A percentile compares a stretch with the other conserved stretches of the same genome.
Evolutionary conservation across 148 eudicot species (phyloP).

Genomic region (Agrostemma githago): DNA sequence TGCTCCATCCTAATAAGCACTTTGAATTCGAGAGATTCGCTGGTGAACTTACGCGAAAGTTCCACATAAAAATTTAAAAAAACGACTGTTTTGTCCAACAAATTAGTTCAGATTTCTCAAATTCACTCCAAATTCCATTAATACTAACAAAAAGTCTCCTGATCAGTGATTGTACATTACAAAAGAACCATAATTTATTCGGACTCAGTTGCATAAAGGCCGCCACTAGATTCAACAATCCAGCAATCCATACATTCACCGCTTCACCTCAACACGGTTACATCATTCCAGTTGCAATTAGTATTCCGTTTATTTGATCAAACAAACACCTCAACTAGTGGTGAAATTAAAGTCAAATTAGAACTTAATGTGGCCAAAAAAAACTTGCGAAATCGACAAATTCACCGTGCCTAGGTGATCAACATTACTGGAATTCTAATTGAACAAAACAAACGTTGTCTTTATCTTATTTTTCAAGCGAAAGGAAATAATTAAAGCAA

Average conservation of each 20-base stretch:
- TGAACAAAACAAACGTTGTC: background rate
- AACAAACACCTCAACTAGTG: background rate
- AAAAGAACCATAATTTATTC: background rate
- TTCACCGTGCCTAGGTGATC: background rate
- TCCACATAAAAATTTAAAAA: background rate
- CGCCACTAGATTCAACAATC: background rate
- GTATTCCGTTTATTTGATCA: too few species aligned
- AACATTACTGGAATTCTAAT: background rate
- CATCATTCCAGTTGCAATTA: background rate
- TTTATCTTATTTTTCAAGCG: background rate
- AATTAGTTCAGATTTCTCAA: background rate
- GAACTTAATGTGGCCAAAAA: background rate
- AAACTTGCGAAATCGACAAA: background rate
- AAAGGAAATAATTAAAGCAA: background rate
- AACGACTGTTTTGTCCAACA: background rate
- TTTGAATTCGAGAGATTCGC: too few species aligned
- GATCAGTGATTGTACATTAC: too few species aligned
- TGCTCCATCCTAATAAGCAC: too few species aligned
- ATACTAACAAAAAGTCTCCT: too few species aligned
- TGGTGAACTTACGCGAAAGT: background rate
- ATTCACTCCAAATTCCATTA: background rate
- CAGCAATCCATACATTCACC: background rate
- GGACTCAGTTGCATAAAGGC: background rate
- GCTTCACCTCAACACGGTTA: background rate
- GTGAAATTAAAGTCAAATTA: background rate